These are phyloP conservation scores for Cordyceps cicadae DNA, from an alignment of 2,329 filamentous ascomycete genomes.

Conservation along the genomic window DNA sequence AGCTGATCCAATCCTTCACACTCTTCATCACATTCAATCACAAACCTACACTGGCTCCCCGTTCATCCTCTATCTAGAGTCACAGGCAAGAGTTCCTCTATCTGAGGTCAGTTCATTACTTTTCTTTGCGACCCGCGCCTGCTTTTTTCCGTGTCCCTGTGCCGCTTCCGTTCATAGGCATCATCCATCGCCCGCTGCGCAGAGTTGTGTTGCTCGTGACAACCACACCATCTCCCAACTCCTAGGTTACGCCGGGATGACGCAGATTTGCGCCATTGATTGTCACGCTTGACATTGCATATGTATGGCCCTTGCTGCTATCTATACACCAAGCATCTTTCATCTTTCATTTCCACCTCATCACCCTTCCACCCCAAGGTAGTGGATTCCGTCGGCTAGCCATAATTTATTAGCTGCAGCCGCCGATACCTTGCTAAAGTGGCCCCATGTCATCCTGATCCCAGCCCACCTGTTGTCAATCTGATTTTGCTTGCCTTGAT, in stretches of 20 bases:
- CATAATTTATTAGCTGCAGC: conserved; percentile 11
- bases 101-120: conserved; percentile 26
- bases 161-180: conserved; percentile 16
- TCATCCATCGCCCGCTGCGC: not conserved
- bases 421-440: not conserved
- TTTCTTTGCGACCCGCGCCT: conserved; percentile 5
- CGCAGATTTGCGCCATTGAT: not conserved
- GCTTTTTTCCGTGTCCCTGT: not conserved
- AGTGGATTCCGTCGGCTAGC: conserved; percentile 8
- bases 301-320: not conserved
- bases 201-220: conserved; percentile 23
- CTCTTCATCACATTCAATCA: conserved; percentile 16
- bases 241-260: not conserved
- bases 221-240: conserved; percentile 12
- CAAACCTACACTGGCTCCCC: not conserved
- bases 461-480: conserved; percentile 8
- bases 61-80: not conserved
- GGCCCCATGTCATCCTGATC: conserved; percentile 3
- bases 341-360: not conserved
- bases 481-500: conserved; percentile 1
- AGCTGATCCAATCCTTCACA: not conserved
- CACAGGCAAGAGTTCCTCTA: not conserved
- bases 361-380: not conserved
- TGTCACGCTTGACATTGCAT: not conserved
- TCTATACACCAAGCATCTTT: not conserved